Conservation (phyloP, 1,284 basidiomycete genomes). For the Cryptococcus maquisensis region DNA sequence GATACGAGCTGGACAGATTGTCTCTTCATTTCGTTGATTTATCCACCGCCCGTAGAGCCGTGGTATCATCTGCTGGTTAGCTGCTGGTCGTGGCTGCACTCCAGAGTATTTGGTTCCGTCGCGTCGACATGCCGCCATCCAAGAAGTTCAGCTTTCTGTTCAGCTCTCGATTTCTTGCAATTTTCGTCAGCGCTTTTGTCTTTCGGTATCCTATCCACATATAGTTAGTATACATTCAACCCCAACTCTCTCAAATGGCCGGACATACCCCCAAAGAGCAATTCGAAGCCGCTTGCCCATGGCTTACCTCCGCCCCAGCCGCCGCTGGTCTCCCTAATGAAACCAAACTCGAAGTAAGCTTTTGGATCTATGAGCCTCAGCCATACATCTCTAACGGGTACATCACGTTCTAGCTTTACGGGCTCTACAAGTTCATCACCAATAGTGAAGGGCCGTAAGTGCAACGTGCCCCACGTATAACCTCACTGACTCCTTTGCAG, state of each 20-base stretch:
- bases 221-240: no score
- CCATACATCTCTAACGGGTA: not conserved
- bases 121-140: no score
- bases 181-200: no score
- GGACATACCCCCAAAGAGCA: slow-evolving; percentile 2
- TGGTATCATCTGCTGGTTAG: no score
- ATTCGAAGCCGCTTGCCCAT: slow-evolving; percentile 32
- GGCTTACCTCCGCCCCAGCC: slow-evolving; percentile 30
- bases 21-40: no score
- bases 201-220: no score
- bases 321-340: slow-evolving; percentile 35
- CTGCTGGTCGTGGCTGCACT: not conserved
- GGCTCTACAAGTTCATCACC: slow-evolving; percentile 73
- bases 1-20: no score
- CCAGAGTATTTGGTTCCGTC: not conserved
- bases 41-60: no score
- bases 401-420: slow-evolving; percentile 59
- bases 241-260: no score
- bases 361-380: not conserved
- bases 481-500: not conserved
- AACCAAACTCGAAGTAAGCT: slow-evolving; percentile 37
- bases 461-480: not conserved
- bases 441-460: slow-evolving; percentile 35
- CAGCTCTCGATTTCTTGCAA: no score
- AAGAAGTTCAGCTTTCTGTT: no score